Conservation (phyloP, 2,329 filamentous ascomycete species). For the Kalaharituber pfeilii region DNA sequence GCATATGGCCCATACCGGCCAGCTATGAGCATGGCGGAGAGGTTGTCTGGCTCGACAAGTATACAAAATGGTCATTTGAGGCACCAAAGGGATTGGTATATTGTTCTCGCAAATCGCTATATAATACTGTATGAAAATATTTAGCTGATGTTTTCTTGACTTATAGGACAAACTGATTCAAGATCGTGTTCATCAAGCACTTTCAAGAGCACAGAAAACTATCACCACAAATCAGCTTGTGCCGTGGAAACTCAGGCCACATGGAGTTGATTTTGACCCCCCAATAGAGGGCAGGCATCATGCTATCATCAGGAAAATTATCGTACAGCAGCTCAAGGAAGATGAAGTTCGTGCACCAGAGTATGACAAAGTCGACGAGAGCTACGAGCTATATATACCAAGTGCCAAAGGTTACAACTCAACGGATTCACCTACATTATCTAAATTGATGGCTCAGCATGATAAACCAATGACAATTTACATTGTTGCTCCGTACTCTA, state of each 20-base stretch:
- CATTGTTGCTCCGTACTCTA: slow-evolving; percentile 47
- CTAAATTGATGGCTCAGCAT: neutral
- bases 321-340: slow-evolving; percentile 41
- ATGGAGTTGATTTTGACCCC: slow-evolving; percentile 50
- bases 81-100: neutral
- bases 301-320: slow-evolving; percentile 40
- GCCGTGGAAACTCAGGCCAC: slow-evolving; percentile 59
- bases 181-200: neutral
- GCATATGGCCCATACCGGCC: slow-evolving; percentile 19
- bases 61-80: slow-evolving; percentile 12
- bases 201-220: slow-evolving; percentile 38
- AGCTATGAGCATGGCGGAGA: slow-evolving; percentile 15
- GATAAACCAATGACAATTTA: slow-evolving; percentile 25
- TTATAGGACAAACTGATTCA: neutral
- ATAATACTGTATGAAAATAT: neutral
- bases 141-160: neutral
- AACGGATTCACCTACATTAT: neutral
- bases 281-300: slow-evolving; percentile 28
- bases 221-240: slow-evolving; percentile 54
- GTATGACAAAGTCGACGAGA: slow-evolving; percentile 53
- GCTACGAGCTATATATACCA: slow-evolving; percentile 49
- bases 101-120: neutral
- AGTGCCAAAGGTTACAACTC: slow-evolving; percentile 35
- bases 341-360: slow-evolving; percentile 41
- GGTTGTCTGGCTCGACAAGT: slow-evolving; percentile 17